Conservation (phyloP, 441 rosid genomes). For the Biscutella laevigata region DNA sequence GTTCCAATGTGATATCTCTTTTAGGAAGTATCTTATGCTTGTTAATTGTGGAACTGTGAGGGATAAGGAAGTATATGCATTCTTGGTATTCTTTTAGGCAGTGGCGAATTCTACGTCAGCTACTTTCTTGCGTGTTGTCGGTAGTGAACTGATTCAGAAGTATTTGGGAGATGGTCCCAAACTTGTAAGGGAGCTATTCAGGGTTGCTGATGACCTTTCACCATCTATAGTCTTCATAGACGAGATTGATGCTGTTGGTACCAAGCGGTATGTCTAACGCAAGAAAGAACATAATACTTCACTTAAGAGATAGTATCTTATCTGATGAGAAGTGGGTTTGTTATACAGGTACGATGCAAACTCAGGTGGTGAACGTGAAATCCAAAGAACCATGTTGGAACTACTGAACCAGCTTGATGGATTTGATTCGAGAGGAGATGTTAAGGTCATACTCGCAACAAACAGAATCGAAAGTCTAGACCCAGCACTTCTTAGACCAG, state of each 20-base stretch:
- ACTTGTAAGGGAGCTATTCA: slow-evolving; percentile 84
- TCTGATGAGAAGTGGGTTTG: no score
- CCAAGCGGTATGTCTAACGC: slow-evolving; percentile 51
- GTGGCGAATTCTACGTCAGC: slow-evolving; percentile 95
- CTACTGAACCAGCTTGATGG: slow-evolving; percentile 93
- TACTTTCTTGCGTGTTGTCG: slow-evolving; percentile 89
- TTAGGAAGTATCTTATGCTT: background rate
- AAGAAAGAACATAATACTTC: no score
- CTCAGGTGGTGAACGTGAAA: slow-evolving; percentile 90
- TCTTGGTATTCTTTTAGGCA: slow-evolving; percentile 38
- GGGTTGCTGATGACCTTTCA: slow-evolving; percentile 92
- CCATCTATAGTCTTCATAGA: slow-evolving; percentile 96
- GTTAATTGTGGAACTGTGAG: background rate
- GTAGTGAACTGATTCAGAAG: slow-evolving; percentile 89
- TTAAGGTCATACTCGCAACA: slow-evolving; percentile 95
- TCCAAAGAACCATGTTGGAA: slow-evolving; percentile 94
- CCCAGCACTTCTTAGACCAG: slow-evolving; percentile 96
- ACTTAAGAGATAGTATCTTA: background rate
- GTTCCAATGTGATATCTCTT: background rate
- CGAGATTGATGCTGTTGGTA: slow-evolving; percentile 94
- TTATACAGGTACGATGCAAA: slow-evolving; percentile 71
- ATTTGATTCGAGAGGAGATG: slow-evolving; percentile 92
- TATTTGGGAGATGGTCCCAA: slow-evolving; percentile 95
- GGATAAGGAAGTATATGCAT: background rate
- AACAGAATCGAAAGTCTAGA: slow-evolving; percentile 91